phyloP scores from a whole-genome alignment of 169 alveolate genomes.

The Neospora caninum region DNA sequence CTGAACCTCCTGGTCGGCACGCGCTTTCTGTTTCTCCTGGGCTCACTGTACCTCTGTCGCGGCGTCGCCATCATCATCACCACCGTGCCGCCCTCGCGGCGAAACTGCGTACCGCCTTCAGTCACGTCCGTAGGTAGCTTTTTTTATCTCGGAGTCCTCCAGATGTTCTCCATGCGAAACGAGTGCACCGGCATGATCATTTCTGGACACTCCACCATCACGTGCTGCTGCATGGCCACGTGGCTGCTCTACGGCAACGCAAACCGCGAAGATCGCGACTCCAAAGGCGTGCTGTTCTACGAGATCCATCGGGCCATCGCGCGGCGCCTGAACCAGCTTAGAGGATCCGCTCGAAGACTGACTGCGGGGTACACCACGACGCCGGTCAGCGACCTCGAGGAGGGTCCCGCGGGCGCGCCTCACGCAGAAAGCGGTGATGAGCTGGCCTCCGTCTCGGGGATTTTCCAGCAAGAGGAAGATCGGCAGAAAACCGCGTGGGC shows the following conservation, averaged over 20 bases:
- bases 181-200: conserved; percentile 41
- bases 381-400: neutral
- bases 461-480: neutral
- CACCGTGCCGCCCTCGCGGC: conserved; percentile 8
- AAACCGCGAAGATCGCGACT: neutral
- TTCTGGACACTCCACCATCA: conserved; percentile 6
- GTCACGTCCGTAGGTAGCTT: neutral
- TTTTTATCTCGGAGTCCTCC: neutral
- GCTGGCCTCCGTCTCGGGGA: neutral
- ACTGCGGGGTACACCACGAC: neutral
- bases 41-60: neutral
- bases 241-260: conserved; percentile 39
- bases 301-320: neutral
- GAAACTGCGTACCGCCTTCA: conserved; percentile 20
- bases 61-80: conserved; percentile 29
- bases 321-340: no score
- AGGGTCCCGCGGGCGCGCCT: neutral
- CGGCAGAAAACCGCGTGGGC: neutral
- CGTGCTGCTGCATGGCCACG: conserved; percentile 28
- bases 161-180: neutral
- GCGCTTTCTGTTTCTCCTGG: conserved; percentile 16
- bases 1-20: neutral
- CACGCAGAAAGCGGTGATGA: neutral
- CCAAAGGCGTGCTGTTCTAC: conserved; percentile 16
- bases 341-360: neutral